Percentiles rank a stretch among this genome's conserved stretches.
Conservation (phyloP, 345 rosid genomes). For the Draba incana region DNA sequence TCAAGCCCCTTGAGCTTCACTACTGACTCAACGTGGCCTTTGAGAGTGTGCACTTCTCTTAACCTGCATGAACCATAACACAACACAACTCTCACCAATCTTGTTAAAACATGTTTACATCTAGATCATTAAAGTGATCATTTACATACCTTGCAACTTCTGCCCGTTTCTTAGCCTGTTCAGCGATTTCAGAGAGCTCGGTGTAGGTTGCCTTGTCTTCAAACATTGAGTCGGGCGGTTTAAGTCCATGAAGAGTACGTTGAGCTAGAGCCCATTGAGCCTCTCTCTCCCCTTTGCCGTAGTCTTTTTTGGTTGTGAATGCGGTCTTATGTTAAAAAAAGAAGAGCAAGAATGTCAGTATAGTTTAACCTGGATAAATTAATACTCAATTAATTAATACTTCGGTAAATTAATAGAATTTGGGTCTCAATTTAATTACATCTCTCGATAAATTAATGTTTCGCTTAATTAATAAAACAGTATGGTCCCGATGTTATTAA, state of each 20-base stretch:
- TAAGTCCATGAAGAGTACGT: slow-evolving; percentile 77
- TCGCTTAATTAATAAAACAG: too few species aligned
- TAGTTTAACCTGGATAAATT: neutral
- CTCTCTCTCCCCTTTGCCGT: slow-evolving; percentile 79
- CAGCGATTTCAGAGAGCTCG: slow-evolving; percentile 84
- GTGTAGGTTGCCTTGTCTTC: slow-evolving; percentile 60
- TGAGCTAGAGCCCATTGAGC: slow-evolving; percentile 92
- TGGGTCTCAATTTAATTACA: too few species aligned
- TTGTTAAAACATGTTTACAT: neutral
- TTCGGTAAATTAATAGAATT: too few species aligned
- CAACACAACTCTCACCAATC: slow-evolving; percentile 25
- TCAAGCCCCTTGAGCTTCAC: slow-evolving; percentile 74
- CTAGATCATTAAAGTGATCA: neutral
- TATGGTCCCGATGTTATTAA: too few species aligned
- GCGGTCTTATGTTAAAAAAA: slow-evolving; percentile 51
- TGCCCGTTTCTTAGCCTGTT: slow-evolving; percentile 91
- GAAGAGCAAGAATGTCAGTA: neutral
- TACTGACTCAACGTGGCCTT: slow-evolving; percentile 77
- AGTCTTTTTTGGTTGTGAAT: slow-evolving; percentile 84
- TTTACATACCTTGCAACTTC: slow-evolving; percentile 76
- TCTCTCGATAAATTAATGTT: too few species aligned
- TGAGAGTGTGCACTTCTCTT: slow-evolving; percentile 71
- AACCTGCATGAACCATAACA: slow-evolving; percentile 46
- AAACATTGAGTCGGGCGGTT: slow-evolving; percentile 57
- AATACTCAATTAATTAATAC: too few species aligned